phyloP scores from a whole-genome alignment of 495 filamentous ascomycete species.

The Xylaria sp. region DNA sequence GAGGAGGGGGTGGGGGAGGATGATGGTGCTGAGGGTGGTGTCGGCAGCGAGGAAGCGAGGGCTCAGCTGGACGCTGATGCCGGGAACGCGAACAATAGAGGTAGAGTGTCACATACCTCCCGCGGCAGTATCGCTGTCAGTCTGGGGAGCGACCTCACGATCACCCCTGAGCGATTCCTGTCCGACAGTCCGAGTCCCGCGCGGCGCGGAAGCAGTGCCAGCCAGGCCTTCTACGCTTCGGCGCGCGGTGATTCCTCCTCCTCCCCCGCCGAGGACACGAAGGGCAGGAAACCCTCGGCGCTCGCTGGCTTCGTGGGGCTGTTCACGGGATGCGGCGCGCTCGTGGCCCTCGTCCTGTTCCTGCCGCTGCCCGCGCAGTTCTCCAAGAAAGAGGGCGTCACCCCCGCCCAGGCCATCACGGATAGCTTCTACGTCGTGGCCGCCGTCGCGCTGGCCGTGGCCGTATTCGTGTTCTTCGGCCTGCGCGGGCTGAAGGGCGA shows the following conservation, averaged over 20 bases:
- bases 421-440: constrained; percentile 88
- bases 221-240: constrained; percentile 23
- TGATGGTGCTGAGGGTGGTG: background rate
- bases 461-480: constrained; percentile 78
- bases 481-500: constrained; percentile 80
- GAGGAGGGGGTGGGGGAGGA: constrained; percentile 31
- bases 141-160: constrained; percentile 67
- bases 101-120: background rate
- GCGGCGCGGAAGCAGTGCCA: constrained; percentile 22
- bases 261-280: constrained; percentile 31
- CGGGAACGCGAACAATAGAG: background rate
- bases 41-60: constrained; percentile 18
- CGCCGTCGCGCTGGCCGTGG: constrained; percentile 70
- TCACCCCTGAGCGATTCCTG: constrained; percentile 62
- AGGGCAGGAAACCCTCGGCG: constrained; percentile 57
- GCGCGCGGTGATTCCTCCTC: constrained; percentile 30
- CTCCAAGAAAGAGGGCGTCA: constrained; percentile 66
- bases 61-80: background rate
- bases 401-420: constrained; percentile 71
- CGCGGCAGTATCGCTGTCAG: constrained; percentile 57
- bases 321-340: constrained; percentile 89
- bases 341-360: constrained; percentile 81
- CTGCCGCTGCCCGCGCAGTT: constrained; percentile 86
- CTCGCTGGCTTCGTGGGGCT: constrained; percentile 90
- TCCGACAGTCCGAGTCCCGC: background rate